phyloP scores from a whole-genome alignment of 192 early-diverging fungal species.

The Coemansia sp. region DNA sequence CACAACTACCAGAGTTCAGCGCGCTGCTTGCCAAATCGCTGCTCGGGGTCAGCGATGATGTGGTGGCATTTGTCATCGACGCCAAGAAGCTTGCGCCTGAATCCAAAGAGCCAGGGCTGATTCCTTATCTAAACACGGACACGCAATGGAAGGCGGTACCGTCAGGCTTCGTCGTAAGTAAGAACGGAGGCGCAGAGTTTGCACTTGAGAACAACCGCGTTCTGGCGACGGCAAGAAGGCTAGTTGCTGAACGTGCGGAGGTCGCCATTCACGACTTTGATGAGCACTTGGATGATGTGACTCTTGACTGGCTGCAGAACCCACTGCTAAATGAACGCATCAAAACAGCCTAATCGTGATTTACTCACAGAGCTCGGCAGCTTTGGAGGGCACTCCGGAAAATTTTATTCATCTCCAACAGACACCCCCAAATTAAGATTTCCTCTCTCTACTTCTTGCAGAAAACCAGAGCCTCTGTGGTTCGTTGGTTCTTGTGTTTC shows the following conservation, averaged over 20 bases:
- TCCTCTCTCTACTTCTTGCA: no score
- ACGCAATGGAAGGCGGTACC: conserved; percentile 49
- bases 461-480: not conserved
- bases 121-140: conserved; percentile 27
- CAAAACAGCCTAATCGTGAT: conserved; percentile 20
- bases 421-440: no score
- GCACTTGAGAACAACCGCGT: conserved; percentile 49
- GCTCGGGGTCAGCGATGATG: conserved; percentile 14
- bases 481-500: conserved; percentile 5
- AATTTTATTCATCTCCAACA: no score
- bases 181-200: conserved; percentile 21
- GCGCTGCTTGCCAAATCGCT: conserved; percentile 36
- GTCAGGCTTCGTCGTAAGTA: conserved; percentile 19
- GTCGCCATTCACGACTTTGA: conserved; percentile 52
- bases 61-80: conserved; percentile 42
- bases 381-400: no score
- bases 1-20: conserved; percentile 40
- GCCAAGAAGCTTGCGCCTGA: conserved; percentile 37
- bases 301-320: conserved; percentile 55
- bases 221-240: conserved; percentile 28
- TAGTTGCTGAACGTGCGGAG: conserved; percentile 41
- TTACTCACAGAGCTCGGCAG: not conserved
- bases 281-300: conserved; percentile 47
- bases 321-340: conserved; percentile 36
- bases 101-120: conserved; percentile 17